phyloP scores from a whole-genome alignment of 163 green algal genomes.

The Scenedesmus sp. region DNA sequence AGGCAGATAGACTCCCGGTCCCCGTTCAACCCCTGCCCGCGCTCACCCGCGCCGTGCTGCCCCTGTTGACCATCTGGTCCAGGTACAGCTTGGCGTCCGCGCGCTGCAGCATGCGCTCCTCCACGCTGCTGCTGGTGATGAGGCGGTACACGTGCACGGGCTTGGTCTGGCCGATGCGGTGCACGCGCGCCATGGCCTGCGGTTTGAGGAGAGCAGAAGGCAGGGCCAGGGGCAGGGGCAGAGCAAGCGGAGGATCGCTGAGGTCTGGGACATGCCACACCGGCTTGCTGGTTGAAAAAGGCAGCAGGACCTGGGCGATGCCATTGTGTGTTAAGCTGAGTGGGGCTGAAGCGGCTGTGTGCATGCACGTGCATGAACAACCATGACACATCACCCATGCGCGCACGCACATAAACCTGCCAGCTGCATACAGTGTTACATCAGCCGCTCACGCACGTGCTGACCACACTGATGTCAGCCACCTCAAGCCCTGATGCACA shows the following conservation, averaged over 20 bases:
- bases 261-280: too few relatives aligned
- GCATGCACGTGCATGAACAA: neutral
- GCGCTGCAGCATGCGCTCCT: conserved; percentile 80
- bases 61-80: conserved; percentile 81
- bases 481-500: too few relatives aligned
- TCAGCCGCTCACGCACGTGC: too few relatives aligned
- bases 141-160: conserved; percentile 79
- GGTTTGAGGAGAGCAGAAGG: neutral
- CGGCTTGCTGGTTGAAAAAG: too few relatives aligned
- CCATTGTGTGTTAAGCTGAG: neutral
- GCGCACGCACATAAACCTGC: too few relatives aligned
- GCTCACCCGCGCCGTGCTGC: conserved; percentile 41
- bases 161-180: conserved; percentile 88
- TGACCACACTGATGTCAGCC: too few relatives aligned
- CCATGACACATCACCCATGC: neutral
- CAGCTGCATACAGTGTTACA: too few relatives aligned
- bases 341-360: neutral
- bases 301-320: too few relatives aligned
- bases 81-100: conserved; percentile 83
- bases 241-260: neutral
- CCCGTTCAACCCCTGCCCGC: neutral
- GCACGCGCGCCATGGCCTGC: conserved; percentile 87
- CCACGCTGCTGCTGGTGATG: conserved; percentile 70
- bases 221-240: neutral
- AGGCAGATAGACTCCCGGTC: neutral